Evolutionary conservation across 495 filamentous ascomycete genomes (phyloP), one percentile per base, ranked within the genome.

Genomic region (Penicillium roqueforti): DNA sequence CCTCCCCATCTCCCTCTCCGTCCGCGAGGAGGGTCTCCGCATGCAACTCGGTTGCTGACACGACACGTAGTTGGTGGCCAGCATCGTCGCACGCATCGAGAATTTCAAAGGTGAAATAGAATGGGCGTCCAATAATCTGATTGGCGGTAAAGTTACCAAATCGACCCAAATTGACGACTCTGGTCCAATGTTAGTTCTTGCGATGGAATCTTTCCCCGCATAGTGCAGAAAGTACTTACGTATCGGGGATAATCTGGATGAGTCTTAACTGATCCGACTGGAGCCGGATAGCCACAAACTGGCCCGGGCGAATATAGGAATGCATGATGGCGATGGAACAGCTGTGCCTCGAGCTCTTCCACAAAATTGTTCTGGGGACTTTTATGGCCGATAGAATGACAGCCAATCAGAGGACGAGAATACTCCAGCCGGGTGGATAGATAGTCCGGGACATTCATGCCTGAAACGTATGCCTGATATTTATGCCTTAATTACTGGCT

Each of bases 51-150:
- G 81, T 74, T 6, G 90, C 76, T 4, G 92, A 82, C 4, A 97
- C 90, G 11, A 96, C 73, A 6, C 91, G 87, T 38, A 98, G 74
- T 14, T 81, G 76, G 53, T 82, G 76, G 43, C 78, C 80, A 20
- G 82, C 75, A 0, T 65, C 67, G 55, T 83, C 83, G 0, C 69
- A 65, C 54, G 80, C 79, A 59, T 96, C 90, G 44, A 86, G 79
- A 9, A 98, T 74, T 65, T 98, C 93, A 65, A 86, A 98, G 6
- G 91, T 96, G 42, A 93, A 75, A 72, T 96, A 80, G 70, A 89
- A 96, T 0, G 93, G 93, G 14, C 93, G 84, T 10, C 88, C 87
- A 34, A 98, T 78, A 31, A 98, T 81, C 16, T 88, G 80, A 62
- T 97, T 96, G 5, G 88, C 80, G 19, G 88, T 84, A 61, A 97